Evolutionary conservation across 306 rosid genomes (phyloP), one percentile per base, ranked within the genome.

Genomic region (Erythrophleum fordii): DNA sequence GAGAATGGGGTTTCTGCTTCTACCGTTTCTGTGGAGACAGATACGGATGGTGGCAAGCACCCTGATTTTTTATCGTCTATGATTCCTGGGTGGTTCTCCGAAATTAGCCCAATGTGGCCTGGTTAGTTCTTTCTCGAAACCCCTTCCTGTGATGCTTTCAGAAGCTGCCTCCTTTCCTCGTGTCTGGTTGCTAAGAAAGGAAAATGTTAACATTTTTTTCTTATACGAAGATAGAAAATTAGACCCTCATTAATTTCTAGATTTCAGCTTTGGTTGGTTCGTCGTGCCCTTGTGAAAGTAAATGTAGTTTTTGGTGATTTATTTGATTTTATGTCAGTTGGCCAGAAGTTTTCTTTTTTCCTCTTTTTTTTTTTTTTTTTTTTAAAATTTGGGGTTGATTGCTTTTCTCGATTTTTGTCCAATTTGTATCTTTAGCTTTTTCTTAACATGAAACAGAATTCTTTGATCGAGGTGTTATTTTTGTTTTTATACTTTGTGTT

Each of bases 31-130:
- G 69, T 79, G 73, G 73, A 39, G 18, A 39, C 73, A 75, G 89
- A 83, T 51, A 18, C 83, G 13, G 87, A 82, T 23, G 84, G 72
- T 37, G 28, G 6, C 37, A 81, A 83, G n/a, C 82, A 59, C 17
- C 76, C 92, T 12, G 78, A 83, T 28, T 82, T 82, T 18, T 64
- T 91, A 55, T 89, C 97, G 2, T 26, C 92, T 35, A 91, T 95
- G 45, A 93, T 93, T 78, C 98, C 98, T 68, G 97, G 99, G 8
- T 95, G 99, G 99, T 95, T 95, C 85, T 95, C 99, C 11, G 98
- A 95, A 89, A 87, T 95, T 60, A 95, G 99, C 90, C 94, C 98
- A 93, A 88, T 93, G 98, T 95, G 99, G 99, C 99, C 99, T 8
- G 99, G 99, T 95, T 71, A 26, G 96, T 81, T 80, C 62, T 10